Base-by-base conservation (phyloP, 805 yeast genomes). In the Pichia californica region DNA sequence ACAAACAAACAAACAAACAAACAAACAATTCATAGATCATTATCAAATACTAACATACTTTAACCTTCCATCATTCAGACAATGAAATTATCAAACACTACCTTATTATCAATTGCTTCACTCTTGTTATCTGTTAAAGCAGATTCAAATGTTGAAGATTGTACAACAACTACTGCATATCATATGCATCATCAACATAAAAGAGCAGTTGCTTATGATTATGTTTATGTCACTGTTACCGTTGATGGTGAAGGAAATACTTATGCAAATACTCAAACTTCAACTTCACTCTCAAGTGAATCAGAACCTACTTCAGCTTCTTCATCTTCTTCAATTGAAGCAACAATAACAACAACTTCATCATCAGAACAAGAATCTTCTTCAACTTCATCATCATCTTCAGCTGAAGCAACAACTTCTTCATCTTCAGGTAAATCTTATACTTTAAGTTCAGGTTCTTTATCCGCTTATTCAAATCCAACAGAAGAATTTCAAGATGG, bases 401-500 rank as follows among this genome's bases (percentile, higher is more conserved):
- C 67, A 36, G 45, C 70, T 20, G 26, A 33, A 23, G 61, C 28
- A 31, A 25, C 66, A 25, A 39, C 66, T 36, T 14, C 56, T 33
- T 38, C 63, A 20, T 23, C 54, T 39, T 39, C 63, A 21, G 40
- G 68, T 26, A 46, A 69, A 28, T 53, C 70, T 25, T 67, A 70
- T 35, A 52, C 64, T 26, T 56, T 62, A 42, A 63, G 67, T 39
- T 56, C 58, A 20, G 93, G 93, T 55, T 87, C 78, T 62, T 73
- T 86, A 50, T 43, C 68, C 31, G 64, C 73, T 47, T 85, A 69
- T 68, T 53, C 67, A 10, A 69, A 63, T 54, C 93, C 96, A 56
- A 51, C 72, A 45, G 67, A 62, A 35, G 66, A 67, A 40, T 91
- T 93, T 67, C 66, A 69, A 58, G 95, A 88, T 60, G 95, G 95